phyloP scores from a whole-genome alignment of 2,329 filamentous ascomycete species.

The Clonostachys rhizophaga region DNA sequence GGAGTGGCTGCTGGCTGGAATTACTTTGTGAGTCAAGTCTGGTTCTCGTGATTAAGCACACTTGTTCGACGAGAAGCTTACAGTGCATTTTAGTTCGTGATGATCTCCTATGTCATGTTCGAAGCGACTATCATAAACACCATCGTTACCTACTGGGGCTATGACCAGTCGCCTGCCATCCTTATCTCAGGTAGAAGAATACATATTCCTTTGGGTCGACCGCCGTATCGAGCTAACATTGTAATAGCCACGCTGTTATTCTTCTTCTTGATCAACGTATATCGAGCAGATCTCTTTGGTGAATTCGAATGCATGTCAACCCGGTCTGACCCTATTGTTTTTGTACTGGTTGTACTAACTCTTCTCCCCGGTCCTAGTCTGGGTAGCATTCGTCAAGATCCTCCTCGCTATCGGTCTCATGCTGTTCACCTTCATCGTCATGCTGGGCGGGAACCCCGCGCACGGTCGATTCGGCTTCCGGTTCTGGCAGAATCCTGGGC shows the following conservation, averaged over 20 bases:
- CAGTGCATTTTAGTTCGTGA: background rate
- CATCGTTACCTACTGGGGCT: background rate
- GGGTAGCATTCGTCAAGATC: background rate
- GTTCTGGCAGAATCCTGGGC: conserved; percentile 1
- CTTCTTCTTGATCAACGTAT: background rate
- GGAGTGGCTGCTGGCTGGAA: background rate
- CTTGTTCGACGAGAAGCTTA: background rate
- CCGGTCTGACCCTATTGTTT: too few relatives aligned
- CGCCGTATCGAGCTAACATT: too few relatives aligned
- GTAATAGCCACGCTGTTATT: background rate
- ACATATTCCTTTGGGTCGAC: too few relatives aligned
- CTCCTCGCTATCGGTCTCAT: background rate
- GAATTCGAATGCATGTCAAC: background rate
- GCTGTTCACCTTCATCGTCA: conserved; percentile 1
- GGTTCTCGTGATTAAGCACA: background rate
- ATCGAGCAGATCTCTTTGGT: background rate
- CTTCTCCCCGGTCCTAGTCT: too few relatives aligned
- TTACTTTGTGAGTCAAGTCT: background rate
- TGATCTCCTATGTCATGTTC: background rate
- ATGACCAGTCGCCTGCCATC: background rate
- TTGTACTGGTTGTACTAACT: too few relatives aligned
- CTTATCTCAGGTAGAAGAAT: background rate
- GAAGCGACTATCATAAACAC: background rate
- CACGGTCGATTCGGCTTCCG: conserved; percentile 2
- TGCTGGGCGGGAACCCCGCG: conserved; percentile 2